These are phyloP conservation scores for Porphyrellus cyaneotinctus DNA, from an alignment of 768 basidiomycete genomes.

Conservation along the genomic window DNA sequence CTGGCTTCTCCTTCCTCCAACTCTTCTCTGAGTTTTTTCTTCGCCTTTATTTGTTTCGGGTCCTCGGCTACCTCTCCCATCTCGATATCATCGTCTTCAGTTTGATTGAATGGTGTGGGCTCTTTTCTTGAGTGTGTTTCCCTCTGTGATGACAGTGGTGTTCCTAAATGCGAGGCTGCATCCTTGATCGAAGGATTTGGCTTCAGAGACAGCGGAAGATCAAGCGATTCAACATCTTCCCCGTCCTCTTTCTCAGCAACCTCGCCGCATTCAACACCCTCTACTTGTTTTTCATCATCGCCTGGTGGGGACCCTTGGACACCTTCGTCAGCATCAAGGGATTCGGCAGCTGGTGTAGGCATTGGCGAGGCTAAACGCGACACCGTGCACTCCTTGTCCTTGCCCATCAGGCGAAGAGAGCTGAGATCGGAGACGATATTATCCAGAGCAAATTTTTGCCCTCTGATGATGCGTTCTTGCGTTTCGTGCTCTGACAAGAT, in stretches of 20 bases:
- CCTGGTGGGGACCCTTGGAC: conserved; percentile 18
- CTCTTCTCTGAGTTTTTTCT: conserved; percentile 62
- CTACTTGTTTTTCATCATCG: conserved; percentile 35
- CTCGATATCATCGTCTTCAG: conserved; percentile 68
- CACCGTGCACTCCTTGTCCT: conserved; percentile 50
- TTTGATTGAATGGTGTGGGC: conserved; percentile 21
- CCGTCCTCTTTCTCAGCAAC: conserved; percentile 36
- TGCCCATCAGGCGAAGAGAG: conserved; percentile 62
- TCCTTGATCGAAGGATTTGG: conserved; percentile 33
- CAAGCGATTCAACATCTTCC: conserved; percentile 34
- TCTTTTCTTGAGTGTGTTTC: conserved; percentile 18
- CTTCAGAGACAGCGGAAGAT: conserved; percentile 24
- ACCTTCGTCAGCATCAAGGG: conserved; percentile 24
- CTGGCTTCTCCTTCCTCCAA: conserved; percentile 86
- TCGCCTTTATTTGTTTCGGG: conserved; percentile 42
- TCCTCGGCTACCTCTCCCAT: conserved; percentile 89
- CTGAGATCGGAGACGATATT: conserved; percentile 58
- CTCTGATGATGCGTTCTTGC: conserved; percentile 60
- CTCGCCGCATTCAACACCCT: conserved; percentile 43
- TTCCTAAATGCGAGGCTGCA: conserved; percentile 33
- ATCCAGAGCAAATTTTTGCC: conserved; percentile 67
- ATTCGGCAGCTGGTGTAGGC: conserved; percentile 49
- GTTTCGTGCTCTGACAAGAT: conserved; percentile 72
- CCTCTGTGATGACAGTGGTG: conserved; percentile 27
- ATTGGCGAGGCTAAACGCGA: conserved; percentile 40